Evolutionary conservation across 805 yeast species (phyloP).

Genomic region (Ogataea dorogensis): DNA sequence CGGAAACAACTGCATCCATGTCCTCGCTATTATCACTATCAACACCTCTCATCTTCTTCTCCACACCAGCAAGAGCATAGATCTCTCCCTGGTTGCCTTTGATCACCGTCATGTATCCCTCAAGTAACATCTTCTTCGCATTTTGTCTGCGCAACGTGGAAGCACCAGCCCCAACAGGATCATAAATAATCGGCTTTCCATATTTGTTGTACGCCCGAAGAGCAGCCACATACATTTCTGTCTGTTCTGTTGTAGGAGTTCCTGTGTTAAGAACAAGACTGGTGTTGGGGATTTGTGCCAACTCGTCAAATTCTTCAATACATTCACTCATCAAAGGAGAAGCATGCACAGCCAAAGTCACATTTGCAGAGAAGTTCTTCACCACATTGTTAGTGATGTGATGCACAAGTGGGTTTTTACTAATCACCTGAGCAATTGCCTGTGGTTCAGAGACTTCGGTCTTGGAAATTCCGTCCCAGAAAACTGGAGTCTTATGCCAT

Average conservation of each 20-base stretch:
- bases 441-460: too few relatives aligned
- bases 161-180: slow-evolving; percentile 95
- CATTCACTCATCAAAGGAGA: slow-evolving; percentile 89
- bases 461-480: slow-evolving; percentile 18
- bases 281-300: slow-evolving; percentile 53
- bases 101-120: slow-evolving; percentile 62
- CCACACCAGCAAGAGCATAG: slow-evolving; percentile 51
- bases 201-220: slow-evolving; percentile 53
- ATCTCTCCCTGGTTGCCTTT: slow-evolving; percentile 91
- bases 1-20: slow-evolving; percentile 32
- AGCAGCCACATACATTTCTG: slow-evolving; percentile 49
- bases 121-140: slow-evolving; percentile 48
- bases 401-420: slow-evolving; percentile 63
- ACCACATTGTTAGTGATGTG: slow-evolving; percentile 90
- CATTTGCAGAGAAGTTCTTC: slow-evolving; percentile 83
- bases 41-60: slow-evolving; percentile 64
- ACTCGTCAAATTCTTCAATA: slow-evolving; percentile 61
- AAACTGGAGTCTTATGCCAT: slow-evolving; percentile 32
- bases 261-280: slow-evolving; percentile 75
- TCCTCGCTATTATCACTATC: slow-evolving; percentile 41
- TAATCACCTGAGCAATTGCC: too few relatives aligned
- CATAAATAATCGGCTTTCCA: slow-evolving; percentile 68
- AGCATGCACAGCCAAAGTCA: slow-evolving; percentile 77
- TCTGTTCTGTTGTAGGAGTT: slow-evolving; percentile 49
- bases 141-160: slow-evolving; percentile 53